phyloP scores from a whole-genome alignment of 2,329 filamentous ascomycete species.

The Diaporthe sp. region DNA sequence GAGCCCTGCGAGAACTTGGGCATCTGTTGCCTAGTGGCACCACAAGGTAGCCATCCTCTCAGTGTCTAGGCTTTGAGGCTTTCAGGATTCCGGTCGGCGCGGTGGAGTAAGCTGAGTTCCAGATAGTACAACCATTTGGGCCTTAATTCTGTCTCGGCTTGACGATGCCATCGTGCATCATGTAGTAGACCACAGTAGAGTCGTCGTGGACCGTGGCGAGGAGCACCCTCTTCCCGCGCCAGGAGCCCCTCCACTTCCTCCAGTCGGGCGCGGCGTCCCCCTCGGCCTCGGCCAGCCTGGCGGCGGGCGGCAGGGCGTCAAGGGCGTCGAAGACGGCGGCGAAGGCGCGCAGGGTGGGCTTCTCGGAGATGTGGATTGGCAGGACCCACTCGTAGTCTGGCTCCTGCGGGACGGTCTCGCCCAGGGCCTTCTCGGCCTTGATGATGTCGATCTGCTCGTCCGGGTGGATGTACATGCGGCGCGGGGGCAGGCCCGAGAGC shows the following conservation, averaged over 20 bases:
- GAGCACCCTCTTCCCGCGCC: slow-evolving; percentile 76
- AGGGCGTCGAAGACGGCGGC: slow-evolving; percentile 79
- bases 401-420: slow-evolving; percentile 60
- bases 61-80: not conserved
- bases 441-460: slow-evolving; percentile 85
- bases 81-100: not conserved
- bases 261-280: slow-evolving; percentile 49
- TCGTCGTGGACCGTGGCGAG: slow-evolving; percentile 83
- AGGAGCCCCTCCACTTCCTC: slow-evolving; percentile 59
- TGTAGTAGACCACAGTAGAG: slow-evolving; percentile 87
- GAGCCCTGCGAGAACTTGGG: slow-evolving; percentile 35
- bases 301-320: slow-evolving; percentile 57
- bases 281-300: slow-evolving; percentile 42
- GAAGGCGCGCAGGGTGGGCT: slow-evolving; percentile 77
- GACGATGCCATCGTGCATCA: slow-evolving; percentile 88
- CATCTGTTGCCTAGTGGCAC: not conserved
- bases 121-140: not conserved
- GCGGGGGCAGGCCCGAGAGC: slow-evolving; percentile 80
- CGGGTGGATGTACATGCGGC: slow-evolving; percentile 82
- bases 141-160: slow-evolving; percentile 86
- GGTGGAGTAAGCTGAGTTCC: not conserved
- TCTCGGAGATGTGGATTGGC: slow-evolving; percentile 80
- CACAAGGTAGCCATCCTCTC: not conserved
- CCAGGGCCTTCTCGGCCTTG: slow-evolving; percentile 68
- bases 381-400: slow-evolving; percentile 83